These are phyloP conservation scores for Choanephora cucurbitarum DNA, from an alignment of 371 early-diverging fungal species.

Conservation along the genomic window DNA sequence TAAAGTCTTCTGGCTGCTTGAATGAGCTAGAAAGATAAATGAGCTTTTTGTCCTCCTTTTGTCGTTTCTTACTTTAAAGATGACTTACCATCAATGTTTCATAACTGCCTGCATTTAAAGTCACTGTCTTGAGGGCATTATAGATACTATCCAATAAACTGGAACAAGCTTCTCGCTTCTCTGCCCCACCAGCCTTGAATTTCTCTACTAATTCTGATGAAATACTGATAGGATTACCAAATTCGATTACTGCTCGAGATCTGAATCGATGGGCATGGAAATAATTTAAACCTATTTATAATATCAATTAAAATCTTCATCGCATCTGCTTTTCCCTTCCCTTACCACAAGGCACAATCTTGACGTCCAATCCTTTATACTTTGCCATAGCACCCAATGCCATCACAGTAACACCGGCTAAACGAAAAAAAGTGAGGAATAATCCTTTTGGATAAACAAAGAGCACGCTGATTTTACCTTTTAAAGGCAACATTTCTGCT, in stretches of 20 bases:
- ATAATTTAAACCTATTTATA: slow-evolving; percentile 66
- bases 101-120: slow-evolving; percentile 89
- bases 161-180: slow-evolving; percentile 78
- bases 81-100: slow-evolving; percentile 81
- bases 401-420: slow-evolving; percentile 85
- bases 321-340: no score
- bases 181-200: slow-evolving; percentile 79
- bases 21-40: slow-evolving; percentile 55
- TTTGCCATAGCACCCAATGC: slow-evolving; percentile 89
- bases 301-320: neutral
- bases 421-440: no score
- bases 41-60: no score
- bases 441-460: neutral
- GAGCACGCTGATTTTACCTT: slow-evolving; percentile 51
- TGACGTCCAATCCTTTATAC: slow-evolving; percentile 80
- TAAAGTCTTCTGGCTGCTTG: slow-evolving; percentile 93
- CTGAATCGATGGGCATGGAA: slow-evolving; percentile 95
- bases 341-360: slow-evolving; percentile 86
- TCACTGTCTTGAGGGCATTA: slow-evolving; percentile 78
- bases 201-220: slow-evolving; percentile 71
- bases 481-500: slow-evolving; percentile 89
- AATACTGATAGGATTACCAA: slow-evolving; percentile 85
- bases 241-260: slow-evolving; percentile 93
- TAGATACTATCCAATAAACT: slow-evolving; percentile 73
- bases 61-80: neutral